These are phyloP conservation scores for Mercurialis annua DNA, from an alignment of 345 rosid species.

Conservation along the genomic window DNA sequence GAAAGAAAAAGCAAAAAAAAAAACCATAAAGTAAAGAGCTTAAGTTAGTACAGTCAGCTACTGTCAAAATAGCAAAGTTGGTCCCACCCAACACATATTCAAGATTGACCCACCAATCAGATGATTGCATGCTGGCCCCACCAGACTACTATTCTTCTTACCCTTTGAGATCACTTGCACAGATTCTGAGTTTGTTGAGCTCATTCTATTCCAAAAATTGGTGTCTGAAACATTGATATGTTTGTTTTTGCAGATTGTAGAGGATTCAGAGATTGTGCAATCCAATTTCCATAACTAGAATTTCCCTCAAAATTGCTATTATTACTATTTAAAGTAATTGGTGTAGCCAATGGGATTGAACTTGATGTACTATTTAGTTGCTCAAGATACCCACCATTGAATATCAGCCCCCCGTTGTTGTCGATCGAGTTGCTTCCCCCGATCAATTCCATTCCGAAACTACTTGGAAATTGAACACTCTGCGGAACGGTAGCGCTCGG, in stretches of 20 bases:
- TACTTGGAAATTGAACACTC: slow-evolving; percentile 17
- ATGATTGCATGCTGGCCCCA: slow-evolving; percentile 16
- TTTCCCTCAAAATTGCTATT: slow-evolving; percentile 34
- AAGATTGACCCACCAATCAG: slow-evolving; percentile 26
- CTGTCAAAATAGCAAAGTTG: slow-evolving; percentile 22
- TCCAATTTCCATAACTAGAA: slow-evolving; percentile 42
- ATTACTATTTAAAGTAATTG: slow-evolving; percentile 26
- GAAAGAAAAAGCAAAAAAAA: neutral
- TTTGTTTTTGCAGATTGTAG: slow-evolving; percentile 61
- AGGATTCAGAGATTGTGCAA: slow-evolving; percentile 45
- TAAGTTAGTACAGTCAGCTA: slow-evolving; percentile 31
- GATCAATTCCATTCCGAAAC: slow-evolving; percentile 31
- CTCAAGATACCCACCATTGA: slow-evolving; percentile 35
- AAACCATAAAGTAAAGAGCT: slow-evolving; percentile 12
- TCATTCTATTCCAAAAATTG: slow-evolving; percentile 90
- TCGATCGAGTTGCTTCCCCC: slow-evolving; percentile 8
- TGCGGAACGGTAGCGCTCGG: slow-evolving; percentile 8
- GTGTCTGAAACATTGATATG: slow-evolving; percentile 71
- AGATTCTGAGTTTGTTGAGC: slow-evolving; percentile 30
- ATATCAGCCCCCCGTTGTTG: slow-evolving; percentile 15
- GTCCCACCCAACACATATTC: slow-evolving; percentile 17
- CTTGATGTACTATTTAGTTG: slow-evolving; percentile 26
- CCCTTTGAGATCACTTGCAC: slow-evolving; percentile 13
- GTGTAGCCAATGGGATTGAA: slow-evolving; percentile 43
- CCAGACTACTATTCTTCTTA: slow-evolving; percentile 3